These are phyloP conservation scores for Talaromyces borbonicus DNA, from an alignment of 495 filamentous ascomycete species.

Conservation along the genomic window DNA sequence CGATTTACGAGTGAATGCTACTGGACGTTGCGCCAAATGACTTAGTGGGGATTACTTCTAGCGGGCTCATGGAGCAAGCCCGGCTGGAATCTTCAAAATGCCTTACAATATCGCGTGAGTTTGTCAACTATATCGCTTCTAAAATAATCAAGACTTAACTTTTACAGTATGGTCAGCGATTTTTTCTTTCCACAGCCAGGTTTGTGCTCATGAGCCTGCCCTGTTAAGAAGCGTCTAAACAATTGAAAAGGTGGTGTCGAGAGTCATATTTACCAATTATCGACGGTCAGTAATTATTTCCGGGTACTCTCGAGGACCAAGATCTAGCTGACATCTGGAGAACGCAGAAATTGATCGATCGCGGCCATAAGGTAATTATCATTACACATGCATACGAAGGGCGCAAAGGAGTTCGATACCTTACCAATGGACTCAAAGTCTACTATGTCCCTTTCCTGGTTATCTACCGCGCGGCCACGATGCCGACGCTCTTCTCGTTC, in stretches of 20 bases:
- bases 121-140: background rate
- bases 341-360: conserved; percentile 74
- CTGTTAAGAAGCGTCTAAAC: conserved; percentile 10
- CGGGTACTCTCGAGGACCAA: too few relatives aligned
- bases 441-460: conserved; percentile 95
- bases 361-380: conserved; percentile 95
- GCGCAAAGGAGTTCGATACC: conserved; percentile 86
- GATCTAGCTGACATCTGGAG: background rate
- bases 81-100: conserved; percentile 24
- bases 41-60: background rate
- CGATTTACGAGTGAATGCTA: too few relatives aligned
- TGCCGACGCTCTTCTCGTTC: conserved; percentile 96
- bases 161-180: conserved; percentile 82
- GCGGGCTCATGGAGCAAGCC: conserved; percentile 3
- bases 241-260: conserved; percentile 66
- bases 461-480: conserved; percentile 88
- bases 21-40: too few relatives aligned
- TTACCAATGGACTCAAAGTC: conserved; percentile 96
- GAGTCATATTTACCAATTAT: conserved; percentile 96
- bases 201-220: conserved; percentile 15
- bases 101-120: conserved; percentile 67
- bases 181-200: conserved; percentile 97
- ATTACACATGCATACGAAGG: conserved; percentile 95
- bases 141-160: conserved; percentile 5
- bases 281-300: conserved; percentile 38